Evolutionary conservation across 768 basidiomycete genomes (phyloP).

Genomic region (Calvatia gigantea): DNA sequence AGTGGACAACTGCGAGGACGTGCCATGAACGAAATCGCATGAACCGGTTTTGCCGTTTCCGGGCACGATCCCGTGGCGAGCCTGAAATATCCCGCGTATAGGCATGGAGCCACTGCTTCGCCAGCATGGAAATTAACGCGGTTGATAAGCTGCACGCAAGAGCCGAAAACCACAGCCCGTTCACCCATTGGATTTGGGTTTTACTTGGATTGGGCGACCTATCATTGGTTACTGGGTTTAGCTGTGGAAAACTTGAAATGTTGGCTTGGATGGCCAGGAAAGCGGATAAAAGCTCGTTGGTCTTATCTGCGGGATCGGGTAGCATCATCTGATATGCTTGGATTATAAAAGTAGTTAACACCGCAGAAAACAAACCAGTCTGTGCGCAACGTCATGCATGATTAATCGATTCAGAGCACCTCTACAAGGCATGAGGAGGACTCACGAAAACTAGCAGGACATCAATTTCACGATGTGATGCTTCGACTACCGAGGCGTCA

Average conservation of each 20-base stretch:
- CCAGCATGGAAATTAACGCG: constrained; percentile 41
- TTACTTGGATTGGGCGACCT: constrained; percentile 14
- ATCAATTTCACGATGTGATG: constrained; percentile 40
- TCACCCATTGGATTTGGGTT: constrained; percentile 34
- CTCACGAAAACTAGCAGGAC: constrained; percentile 42
- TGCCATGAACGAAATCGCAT: constrained; percentile 35
- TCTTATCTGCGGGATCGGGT: constrained; percentile 28
- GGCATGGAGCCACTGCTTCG: constrained; percentile 42
- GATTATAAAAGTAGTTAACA: constrained; percentile 40
- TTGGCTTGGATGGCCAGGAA: constrained; percentile 25
- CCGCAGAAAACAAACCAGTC: constrained; percentile 42
- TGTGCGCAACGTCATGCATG: constrained; percentile 14
- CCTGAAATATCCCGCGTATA: constrained; percentile 31
- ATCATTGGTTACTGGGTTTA: not conserved
- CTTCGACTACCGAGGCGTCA: constrained; percentile 33
- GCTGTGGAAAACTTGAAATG: not conserved
- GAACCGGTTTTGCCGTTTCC: constrained; percentile 33
- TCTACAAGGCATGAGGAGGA: not conserved
- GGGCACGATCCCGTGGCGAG: constrained; percentile 32
- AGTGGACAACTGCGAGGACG: constrained; percentile 35
- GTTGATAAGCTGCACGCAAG: constrained; percentile 38
- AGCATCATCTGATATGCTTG: constrained; percentile 37
- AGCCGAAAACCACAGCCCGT: constrained; percentile 44
- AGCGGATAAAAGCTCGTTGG: constrained; percentile 30
- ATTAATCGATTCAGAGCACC: not conserved